A percentile compares a stretch with the other conserved stretches of the same genome.
These are phyloP conservation scores for Tolypocladium tundrense DNA, from an alignment of 2,329 filamentous ascomycete species.

Conservation along the genomic window DNA sequence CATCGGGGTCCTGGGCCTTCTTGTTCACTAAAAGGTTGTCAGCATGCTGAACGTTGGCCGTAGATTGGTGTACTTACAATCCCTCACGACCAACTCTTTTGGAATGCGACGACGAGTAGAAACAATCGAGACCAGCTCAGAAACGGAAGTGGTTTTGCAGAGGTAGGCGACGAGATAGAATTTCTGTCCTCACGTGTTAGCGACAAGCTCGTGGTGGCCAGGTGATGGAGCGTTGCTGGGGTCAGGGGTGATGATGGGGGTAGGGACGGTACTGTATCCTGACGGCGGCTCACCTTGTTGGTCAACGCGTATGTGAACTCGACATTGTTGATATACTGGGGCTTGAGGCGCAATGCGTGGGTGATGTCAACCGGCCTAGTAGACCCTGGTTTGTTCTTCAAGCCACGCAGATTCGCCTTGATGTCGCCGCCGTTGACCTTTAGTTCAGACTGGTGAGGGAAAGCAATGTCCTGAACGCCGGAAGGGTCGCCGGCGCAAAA, in stretches of 20 bases:
- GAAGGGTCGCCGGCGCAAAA: conserved; percentile 64
- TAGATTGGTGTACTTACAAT: conserved; percentile 50
- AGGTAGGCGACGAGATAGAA: conserved; percentile 65
- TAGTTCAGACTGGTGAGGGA: conserved; percentile 86
- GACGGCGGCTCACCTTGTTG: conserved; percentile 54
- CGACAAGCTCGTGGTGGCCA: neutral
- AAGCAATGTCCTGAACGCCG: conserved; percentile 66
- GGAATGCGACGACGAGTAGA: conserved; percentile 61
- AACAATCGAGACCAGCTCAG: conserved; percentile 60
- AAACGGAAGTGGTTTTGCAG: conserved; percentile 62
- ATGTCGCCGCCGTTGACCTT: conserved; percentile 82
- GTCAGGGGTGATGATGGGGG: neutral
- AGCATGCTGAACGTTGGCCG: neutral
- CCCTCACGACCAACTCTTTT: conserved; percentile 70
- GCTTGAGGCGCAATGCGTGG: conserved; percentile 56
- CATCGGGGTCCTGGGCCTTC: conserved; percentile 77
- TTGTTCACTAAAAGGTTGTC: conserved; percentile 50
- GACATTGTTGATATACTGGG: conserved; percentile 65
- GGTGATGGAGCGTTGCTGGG: neutral
- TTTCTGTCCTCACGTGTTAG: conserved; percentile 40
- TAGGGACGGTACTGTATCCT: neutral
- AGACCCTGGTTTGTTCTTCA: conserved; percentile 94
- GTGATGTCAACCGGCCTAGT: conserved; percentile 93
- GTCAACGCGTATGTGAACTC: conserved; percentile 90
- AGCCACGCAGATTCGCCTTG: conserved; percentile 82